Evolutionary conservation across 2,329 filamentous ascomycete species (phyloP), one percentile per base, ranked within the genome.

Genomic region (Exophiala dermatitidis): DNA sequence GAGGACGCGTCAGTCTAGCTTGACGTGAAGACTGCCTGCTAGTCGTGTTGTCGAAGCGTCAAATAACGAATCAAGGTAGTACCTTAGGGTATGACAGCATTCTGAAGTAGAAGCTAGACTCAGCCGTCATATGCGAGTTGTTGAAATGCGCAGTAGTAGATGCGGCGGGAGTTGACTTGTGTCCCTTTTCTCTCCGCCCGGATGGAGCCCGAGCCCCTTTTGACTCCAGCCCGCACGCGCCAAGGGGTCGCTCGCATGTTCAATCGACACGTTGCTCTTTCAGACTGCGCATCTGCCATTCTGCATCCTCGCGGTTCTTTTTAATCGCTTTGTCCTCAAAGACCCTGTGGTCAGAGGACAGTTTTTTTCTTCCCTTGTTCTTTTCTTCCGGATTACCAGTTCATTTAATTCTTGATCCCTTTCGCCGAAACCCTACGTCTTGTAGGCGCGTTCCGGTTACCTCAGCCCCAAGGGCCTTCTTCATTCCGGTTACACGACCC

Each of bases 1-100:
- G 49, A 29, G 52, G 56, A 47, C 54, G 51, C 45, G 54, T 62
- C 43, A 60, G 52, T 53, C 40, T 62, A 37, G 58, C 54, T 37
- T 62, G 50, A 60, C 12, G 10, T 29, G 29, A 45, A 31, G 2
- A n/a, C 30, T 31, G 28, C 12, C 45, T 49, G 41, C 12, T 31
- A 34, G 32, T 19, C 19, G 31, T 12, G 30, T 28, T n/a, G 12
- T 36, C 30, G 8, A 9, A 45, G 4, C 30, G 3, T 32, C 30
- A 6, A 30, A 31, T 30, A 32, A 45, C 32, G 30, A 45, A 6
- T 37, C n/a, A 36, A 36, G 31, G 32, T 45, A 29, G 31, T 19
- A 19, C 19, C 19, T 19, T 19, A 19, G 19, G 6, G 31, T 7
- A 45, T 45, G 42, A 45, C 42, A 45, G 42, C 28, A 45, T 10